Evolutionary conservation across 1,139 yeast genomes (phyloP), one percentile per base, ranked within the genome.

Genomic region (Magnusiomyces suaveolens): DNA sequence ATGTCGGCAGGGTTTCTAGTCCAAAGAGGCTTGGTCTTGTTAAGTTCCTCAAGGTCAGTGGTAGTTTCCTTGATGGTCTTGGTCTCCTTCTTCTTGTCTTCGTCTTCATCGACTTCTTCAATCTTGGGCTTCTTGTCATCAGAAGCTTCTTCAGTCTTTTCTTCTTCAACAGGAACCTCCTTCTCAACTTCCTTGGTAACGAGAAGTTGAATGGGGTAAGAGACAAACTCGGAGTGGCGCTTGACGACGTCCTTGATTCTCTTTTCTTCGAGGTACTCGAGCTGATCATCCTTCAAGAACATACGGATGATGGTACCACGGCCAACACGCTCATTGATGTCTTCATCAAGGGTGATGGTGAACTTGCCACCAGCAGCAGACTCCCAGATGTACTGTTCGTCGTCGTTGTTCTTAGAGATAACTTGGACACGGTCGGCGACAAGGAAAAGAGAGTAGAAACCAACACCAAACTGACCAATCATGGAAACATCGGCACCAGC

Each of bases 401-500:
- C 99, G 69, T 94, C 98, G 72, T 94, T 94, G 82, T 90, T 86
- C 82, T 94, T 94, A 62, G 98, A 87, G 72, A 94, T 88, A 66
- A 94, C 98, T 79, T 92, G 97, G 62, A 94, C 98, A 69, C 84
- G 89, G 79, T 94, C 99, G 69, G 98, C 98, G 71, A 94, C 98
- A 79, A 94, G 84, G 87, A 94, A 94, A 66, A 92, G 81, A 57
- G 99, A 92, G 86, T 94, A 94, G 92, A 94, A 94, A 83, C 99
- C 99, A 68, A 94, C 98, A 88, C 99, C 99, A 80, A 94, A 94
- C 79, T 94, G 98, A 82, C 99, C 99, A 78, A 94, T 94, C 98
- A 94, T 94, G 63, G 97, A 89, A 63, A 94, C 97, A 75, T 94
- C 99, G 63, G 98, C 98, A 78, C 99, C 99, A 64, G 97, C 97